phyloP scores from a whole-genome alignment of 495 filamentous ascomycete genomes.

The Neurospora pannonica region DNA sequence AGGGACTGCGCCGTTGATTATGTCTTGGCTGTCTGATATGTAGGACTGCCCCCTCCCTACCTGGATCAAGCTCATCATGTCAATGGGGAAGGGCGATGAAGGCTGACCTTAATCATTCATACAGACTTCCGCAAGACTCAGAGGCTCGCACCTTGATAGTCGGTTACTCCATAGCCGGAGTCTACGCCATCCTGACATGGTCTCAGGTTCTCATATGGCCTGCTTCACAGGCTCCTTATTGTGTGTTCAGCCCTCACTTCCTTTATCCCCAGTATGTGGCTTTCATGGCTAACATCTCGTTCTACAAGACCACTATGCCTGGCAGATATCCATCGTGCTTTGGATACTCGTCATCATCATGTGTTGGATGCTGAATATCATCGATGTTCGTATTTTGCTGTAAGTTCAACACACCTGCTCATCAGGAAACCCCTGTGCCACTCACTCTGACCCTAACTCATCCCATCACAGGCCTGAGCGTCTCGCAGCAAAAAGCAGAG shows the following conservation, averaged over 20 bases:
- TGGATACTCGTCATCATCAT: constrained; percentile 23
- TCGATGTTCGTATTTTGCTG: neutral
- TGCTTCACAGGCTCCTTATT: constrained; percentile 30
- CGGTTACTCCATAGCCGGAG: constrained; percentile 28
- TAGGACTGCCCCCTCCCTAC: constrained; percentile 4
- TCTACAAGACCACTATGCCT: constrained; percentile 27
- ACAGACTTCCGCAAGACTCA: constrained; percentile 26
- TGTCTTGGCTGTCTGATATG: constrained; percentile 33
- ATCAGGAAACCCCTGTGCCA: neutral
- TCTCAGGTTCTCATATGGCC: constrained; percentile 36
- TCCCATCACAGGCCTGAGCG: neutral
- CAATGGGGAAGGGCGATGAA: neutral
- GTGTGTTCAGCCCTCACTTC: constrained; percentile 10
- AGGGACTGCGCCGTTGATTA: constrained; percentile 30
- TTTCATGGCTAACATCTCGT: neutral
- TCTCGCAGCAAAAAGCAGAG: neutral
- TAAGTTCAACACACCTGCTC: neutral
- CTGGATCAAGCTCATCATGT: neutral
- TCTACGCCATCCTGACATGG: constrained; percentile 31
- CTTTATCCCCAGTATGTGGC: neutral
- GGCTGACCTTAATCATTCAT: neutral
- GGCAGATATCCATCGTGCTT: constrained; percentile 29
- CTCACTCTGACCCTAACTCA: neutral
- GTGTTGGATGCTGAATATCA: constrained; percentile 17
- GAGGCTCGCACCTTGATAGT: constrained; percentile 31